A percentile compares a stretch with the other conserved stretches of the same genome.
Evolutionary conservation across 164 flowering plant genomes (phyloP).

Genomic region (Chimonanthus salicifolius): DNA sequence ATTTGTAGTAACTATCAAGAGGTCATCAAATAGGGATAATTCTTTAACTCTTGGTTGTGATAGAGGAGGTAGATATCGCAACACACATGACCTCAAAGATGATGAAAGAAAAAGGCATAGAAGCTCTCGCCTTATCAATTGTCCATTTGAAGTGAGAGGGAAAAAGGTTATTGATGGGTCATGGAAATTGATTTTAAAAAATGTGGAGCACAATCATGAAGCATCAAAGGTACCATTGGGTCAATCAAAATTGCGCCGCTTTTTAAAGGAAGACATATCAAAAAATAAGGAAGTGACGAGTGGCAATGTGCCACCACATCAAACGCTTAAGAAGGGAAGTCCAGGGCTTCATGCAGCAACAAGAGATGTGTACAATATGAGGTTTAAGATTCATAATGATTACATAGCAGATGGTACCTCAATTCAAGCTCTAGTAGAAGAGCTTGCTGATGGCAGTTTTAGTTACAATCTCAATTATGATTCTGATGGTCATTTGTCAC

Average conservation of each 20-base stretch:
- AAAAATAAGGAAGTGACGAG: constrained; percentile 40
- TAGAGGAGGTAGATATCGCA: constrained; percentile 23
- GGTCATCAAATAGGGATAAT: constrained; percentile 34
- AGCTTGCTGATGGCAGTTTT: constrained; percentile 12
- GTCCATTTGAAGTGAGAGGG: constrained; percentile 15
- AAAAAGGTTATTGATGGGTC: constrained; percentile 34
- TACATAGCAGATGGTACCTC: constrained; percentile 21
- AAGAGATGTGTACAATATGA: constrained; percentile 44
- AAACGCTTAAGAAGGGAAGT: constrained; percentile 38
- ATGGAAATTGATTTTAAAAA: constrained; percentile 38
- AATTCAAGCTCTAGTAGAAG: constrained; percentile 6
- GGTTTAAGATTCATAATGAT: constrained; percentile 29
- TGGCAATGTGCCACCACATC: constrained; percentile 42
- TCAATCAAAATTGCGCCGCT: constrained; percentile 47
- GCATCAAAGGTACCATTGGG: constrained; percentile 34
- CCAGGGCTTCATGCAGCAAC: constrained; percentile 38
- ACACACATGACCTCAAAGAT: constrained; percentile 29
- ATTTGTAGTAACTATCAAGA: constrained; percentile 42
- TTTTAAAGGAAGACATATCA: constrained; percentile 33
- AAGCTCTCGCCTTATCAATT: constrained; percentile 36
- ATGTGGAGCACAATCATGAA: constrained; percentile 48
- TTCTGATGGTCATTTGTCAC: constrained; percentile 10
- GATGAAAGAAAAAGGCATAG: constrained; percentile 26
- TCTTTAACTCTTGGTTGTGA: constrained; percentile 32
- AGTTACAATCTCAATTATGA: constrained; percentile 4